Evolutionary conservation across 225 moss, liverwort and hornwort species (phyloP).

Genomic region (Straminergon stramineum): DNA sequence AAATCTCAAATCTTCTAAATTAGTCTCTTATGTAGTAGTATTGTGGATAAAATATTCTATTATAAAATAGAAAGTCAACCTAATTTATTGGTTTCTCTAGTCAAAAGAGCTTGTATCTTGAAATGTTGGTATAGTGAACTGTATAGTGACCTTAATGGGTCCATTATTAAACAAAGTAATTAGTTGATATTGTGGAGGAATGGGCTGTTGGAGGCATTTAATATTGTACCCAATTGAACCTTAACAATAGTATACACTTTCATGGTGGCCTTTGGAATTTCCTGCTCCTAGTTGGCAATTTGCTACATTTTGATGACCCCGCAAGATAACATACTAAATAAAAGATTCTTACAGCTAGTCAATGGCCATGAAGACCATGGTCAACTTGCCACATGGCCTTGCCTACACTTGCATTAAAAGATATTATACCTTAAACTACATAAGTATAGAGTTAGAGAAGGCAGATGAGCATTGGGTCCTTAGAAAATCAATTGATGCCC

Average conservation of each 20-base stretch:
- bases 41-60: neutral
- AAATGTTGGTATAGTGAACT: neutral
- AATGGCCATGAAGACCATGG: neutral
- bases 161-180: accelerated
- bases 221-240: accelerated
- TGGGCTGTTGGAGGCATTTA: accelerated
- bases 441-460: neutral
- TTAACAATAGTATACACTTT: neutral
- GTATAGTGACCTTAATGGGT: neutral
- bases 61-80: no score
- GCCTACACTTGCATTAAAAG: neutral
- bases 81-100: no score
- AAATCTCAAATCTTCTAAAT: neutral
- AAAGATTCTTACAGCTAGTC: neutral
- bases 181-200: neutral
- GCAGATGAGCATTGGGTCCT: accelerated
- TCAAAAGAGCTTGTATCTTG: no score
- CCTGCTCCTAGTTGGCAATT: accelerated
- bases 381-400: neutral
- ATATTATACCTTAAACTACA: neutral
- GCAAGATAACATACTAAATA: neutral
- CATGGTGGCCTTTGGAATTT: accelerated
- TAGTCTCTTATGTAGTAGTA: neutral
- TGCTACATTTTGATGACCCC: neutral
- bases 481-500: neutral